These are phyloP conservation scores for Amylocystis lapponica DNA, from an alignment of 768 basidiomycete species.

Conservation along the genomic window DNA sequence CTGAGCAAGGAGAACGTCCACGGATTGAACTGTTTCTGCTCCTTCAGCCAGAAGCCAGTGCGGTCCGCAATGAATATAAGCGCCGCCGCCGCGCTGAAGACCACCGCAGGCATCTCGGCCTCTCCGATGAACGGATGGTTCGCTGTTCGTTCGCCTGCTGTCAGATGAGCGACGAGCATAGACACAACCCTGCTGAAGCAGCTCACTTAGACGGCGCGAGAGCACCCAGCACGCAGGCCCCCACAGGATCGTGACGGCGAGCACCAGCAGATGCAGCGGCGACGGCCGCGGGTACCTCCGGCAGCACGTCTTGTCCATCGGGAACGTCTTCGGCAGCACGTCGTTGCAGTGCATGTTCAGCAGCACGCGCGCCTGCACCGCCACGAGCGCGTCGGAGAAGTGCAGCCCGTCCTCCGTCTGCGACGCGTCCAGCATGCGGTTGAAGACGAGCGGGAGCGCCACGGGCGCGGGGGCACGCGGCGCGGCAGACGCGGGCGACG, in stretches of 20 bases:
- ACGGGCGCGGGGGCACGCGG: slow-evolving; percentile 30
- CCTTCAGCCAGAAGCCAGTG: slow-evolving; percentile 84
- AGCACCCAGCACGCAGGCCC: slow-evolving; percentile 45
- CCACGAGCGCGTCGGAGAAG: slow-evolving; percentile 57
- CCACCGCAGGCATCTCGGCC: slow-evolving; percentile 41
- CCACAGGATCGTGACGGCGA: slow-evolving; percentile 41
- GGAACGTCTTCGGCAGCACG: slow-evolving; percentile 68
- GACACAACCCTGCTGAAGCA: background rate
- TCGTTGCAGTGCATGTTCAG: slow-evolving; percentile 83
- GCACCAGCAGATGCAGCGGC: slow-evolving; percentile 46
- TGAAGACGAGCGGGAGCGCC: slow-evolving; percentile 73
- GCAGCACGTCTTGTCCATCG: slow-evolving; percentile 62
- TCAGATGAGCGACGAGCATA: background rate
- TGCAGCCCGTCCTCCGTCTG: slow-evolving; percentile 85
- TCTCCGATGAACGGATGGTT: slow-evolving; percentile 25
- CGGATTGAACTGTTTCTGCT: slow-evolving; percentile 77
- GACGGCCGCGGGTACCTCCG: slow-evolving; percentile 67
- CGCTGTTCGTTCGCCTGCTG: slow-evolving; percentile 10
- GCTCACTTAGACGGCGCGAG: slow-evolving; percentile 20
- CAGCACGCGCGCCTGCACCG: slow-evolving; percentile 69
- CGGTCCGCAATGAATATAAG: slow-evolving; percentile 78
- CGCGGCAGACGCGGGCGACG: slow-evolving; percentile 4
- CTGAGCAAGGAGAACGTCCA: slow-evolving; percentile 62
- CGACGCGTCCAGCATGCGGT: slow-evolving; percentile 65
- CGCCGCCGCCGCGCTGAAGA: slow-evolving; percentile 62